Conservation (phyloP, 768 basidiomycete genomes). For the Auriscalpium microsporum region DNA sequence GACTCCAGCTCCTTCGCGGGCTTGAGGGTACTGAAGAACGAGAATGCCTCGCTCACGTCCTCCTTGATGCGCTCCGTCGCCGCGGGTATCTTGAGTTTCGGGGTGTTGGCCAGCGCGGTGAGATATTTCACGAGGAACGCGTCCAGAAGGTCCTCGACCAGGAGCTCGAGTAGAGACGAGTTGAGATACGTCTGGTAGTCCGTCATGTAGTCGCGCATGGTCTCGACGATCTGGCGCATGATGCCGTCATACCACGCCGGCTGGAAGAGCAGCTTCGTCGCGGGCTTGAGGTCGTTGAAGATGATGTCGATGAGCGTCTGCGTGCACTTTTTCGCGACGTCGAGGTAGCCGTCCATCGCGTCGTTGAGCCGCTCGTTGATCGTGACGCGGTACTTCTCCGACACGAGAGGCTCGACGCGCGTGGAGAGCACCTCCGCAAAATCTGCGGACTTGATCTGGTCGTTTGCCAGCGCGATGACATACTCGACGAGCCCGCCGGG, state of each 20-base stretch:
- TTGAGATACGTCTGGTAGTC: slow-evolving; percentile 93
- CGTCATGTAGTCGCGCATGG: slow-evolving; percentile 93
- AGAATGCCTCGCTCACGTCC: slow-evolving; percentile 70
- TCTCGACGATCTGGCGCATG: slow-evolving; percentile 85
- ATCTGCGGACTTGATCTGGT: slow-evolving; percentile 94
- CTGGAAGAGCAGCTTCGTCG: slow-evolving; percentile 78
- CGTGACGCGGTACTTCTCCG: slow-evolving; percentile 76
- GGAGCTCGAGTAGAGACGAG: slow-evolving; percentile 79
- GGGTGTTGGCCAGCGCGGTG: slow-evolving; percentile 72
- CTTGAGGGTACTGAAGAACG: slow-evolving; percentile 76
- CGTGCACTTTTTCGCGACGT: slow-evolving; percentile 96
- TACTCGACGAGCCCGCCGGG: slow-evolving; percentile 90
- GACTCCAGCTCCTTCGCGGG: slow-evolving; percentile 70
- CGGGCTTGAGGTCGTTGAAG: slow-evolving; percentile 89
- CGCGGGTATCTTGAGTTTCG: slow-evolving; percentile 80
- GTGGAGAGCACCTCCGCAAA: slow-evolving; percentile 80
- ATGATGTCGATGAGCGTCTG: slow-evolving; percentile 90
- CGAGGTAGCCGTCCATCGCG: slow-evolving; percentile 96
- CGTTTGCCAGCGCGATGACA: slow-evolving; percentile 93
- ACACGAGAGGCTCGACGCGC: slow-evolving; percentile 85
- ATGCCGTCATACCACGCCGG: slow-evolving; percentile 85
- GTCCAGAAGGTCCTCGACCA: slow-evolving; percentile 89
- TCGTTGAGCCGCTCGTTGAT: slow-evolving; percentile 88
- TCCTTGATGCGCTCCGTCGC: slow-evolving; percentile 78
- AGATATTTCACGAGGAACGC: slow-evolving; percentile 86